Base-by-base conservation (phyloP, 768 basidiomycete species). In the Termitomyces sp. region DNA sequence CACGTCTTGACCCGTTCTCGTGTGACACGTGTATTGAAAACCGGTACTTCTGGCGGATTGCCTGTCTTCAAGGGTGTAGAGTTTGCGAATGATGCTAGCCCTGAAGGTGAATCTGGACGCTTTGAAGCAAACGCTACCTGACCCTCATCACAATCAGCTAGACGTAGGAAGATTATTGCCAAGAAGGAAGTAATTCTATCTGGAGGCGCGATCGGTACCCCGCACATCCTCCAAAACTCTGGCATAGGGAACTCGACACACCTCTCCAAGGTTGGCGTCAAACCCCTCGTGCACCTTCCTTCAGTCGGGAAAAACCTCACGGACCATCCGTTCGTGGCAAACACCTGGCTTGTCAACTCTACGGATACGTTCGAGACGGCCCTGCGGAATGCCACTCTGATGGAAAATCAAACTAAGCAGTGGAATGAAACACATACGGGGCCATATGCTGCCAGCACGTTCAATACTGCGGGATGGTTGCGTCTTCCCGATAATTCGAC, bases 151-250 rank as follows among this genome's bases (percentile, higher is more conserved):
- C 9, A 28, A 28, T 17, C 33, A 57, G 56, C 30, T 33, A 62
- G 54, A 14, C 58, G 52, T 21, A 55, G 23, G 14, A 52, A 23
- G 8, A 37, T 71, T 14, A 65, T 56, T 4, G 72, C 72, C 11
- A 61, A 35, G 15, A 70, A 68, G 21, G 71, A 72, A 57, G 64
- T 73, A 19, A 68, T 73, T 33, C 53, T 73, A 5, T 70, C 71
- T 14, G 65, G 64, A 15, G 71, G 71, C 3, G 64, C 67, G n/a
- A 58, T 70, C 28, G 69, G 68, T 38, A 68, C 68, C 0, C 68
- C 70, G 7, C 67, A 64, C 23, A 63, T 71, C 28, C 63, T 71
- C 9, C 61, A 67, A 45, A 58, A 64, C 19, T 71, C 70, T 1
- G 70, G 70, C 26, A 71, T 72, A 46, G 71, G 71, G 11, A 61